Conservation (phyloP, 257 asterid species). For the Nyctanthes arbortristis region DNA sequence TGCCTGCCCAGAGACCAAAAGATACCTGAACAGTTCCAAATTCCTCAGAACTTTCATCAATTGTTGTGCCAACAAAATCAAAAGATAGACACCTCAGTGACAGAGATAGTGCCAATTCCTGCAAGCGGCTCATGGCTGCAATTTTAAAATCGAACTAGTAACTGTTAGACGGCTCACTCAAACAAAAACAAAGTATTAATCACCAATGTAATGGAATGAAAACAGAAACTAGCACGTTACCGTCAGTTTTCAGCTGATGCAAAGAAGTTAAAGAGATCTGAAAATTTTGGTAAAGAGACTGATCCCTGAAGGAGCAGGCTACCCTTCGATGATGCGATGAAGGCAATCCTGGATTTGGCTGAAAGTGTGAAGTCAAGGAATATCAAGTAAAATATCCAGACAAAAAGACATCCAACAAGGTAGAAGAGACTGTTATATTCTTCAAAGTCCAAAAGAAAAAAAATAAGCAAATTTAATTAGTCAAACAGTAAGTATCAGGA, state of each 20-base stretch:
- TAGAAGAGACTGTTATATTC: slow-evolving; percentile 22
- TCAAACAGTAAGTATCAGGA: neutral
- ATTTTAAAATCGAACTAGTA: slow-evolving; percentile 4
- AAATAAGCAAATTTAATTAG: slow-evolving; percentile 14
- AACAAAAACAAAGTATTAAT: slow-evolving; percentile 4
- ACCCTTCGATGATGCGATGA: slow-evolving; percentile 96
- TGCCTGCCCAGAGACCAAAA: neutral
- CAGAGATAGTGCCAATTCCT: slow-evolving; percentile 86
- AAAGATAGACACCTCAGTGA: slow-evolving; percentile 90
- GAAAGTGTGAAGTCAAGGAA: slow-evolving; percentile 31
- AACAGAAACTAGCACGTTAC: slow-evolving; percentile 37
- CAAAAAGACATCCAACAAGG: slow-evolving; percentile 16
- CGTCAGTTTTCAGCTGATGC: slow-evolving; percentile 82
- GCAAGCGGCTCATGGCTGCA: slow-evolving; percentile 74
- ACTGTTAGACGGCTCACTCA: slow-evolving; percentile 18
- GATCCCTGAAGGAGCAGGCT: slow-evolving; percentile 87
- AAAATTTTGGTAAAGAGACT: slow-evolving; percentile 80
- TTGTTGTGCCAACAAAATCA: slow-evolving; percentile 94
- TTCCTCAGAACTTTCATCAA: slow-evolving; percentile 98
- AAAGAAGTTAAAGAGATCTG: slow-evolving; percentile 87
- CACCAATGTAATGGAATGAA: slow-evolving; percentile 14
- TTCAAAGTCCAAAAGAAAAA: neutral
- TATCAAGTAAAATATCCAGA: slow-evolving; percentile 27
- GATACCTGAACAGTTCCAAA: slow-evolving; percentile 94
- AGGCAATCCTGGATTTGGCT: slow-evolving; percentile 91